phyloP scores from a whole-genome alignment of 73 alveolate species.

The Diophrys sp. region DNA sequence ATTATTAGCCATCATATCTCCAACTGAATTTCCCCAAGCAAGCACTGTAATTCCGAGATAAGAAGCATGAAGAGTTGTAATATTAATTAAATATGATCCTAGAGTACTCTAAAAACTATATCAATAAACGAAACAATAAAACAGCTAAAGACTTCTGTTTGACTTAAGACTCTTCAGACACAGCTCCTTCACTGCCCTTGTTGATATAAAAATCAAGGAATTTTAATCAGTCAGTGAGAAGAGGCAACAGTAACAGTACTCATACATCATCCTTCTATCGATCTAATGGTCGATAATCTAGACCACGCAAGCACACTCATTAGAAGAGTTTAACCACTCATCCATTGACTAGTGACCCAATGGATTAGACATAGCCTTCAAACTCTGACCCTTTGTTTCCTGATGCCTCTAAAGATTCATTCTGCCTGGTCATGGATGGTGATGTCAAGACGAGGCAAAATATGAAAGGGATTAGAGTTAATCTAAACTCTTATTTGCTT shows the following conservation, averaged over 20 bases:
- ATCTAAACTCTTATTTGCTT: not conserved
- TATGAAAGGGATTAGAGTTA: not conserved
- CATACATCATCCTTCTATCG: not conserved
- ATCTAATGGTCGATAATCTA: not conserved
- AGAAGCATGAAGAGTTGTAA: too few relatives aligned
- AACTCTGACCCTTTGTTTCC: not conserved
- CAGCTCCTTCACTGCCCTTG: not conserved
- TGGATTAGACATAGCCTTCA: too few relatives aligned
- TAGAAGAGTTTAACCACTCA: too few relatives aligned
- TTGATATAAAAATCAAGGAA: not conserved
- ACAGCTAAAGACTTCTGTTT: not conserved
- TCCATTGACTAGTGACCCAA: too few relatives aligned
- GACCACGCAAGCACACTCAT: not conserved
- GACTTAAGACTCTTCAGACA: not conserved
- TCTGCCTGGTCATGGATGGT: not conserved
- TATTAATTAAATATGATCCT: not conserved
- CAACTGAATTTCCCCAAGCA: constrained; percentile 97
- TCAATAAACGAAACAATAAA: not conserved
- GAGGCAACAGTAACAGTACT: not conserved
- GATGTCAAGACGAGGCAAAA: not conserved
- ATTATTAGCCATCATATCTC: constrained; percentile 94
- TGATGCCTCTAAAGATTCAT: not conserved
- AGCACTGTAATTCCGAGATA: constrained; percentile 92
- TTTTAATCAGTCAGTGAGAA: not conserved
- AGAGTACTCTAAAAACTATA: not conserved